phyloP scores from a whole-genome alignment of 495 filamentous ascomycete species.

The Penicillium tannophilum region DNA sequence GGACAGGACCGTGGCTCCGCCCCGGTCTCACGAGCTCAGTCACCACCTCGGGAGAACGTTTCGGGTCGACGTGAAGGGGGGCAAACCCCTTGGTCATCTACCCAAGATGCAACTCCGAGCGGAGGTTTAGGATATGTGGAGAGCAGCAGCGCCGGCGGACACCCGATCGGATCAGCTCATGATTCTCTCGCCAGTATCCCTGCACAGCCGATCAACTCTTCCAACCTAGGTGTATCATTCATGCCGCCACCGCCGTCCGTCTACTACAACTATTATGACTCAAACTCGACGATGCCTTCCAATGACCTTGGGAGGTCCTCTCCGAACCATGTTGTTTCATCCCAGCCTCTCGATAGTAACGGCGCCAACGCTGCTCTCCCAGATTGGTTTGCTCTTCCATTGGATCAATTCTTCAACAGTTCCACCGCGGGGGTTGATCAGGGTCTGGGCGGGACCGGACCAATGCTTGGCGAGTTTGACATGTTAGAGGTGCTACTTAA shows the following conservation, averaged over 20 bases:
- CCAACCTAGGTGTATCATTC: conserved; percentile 50
- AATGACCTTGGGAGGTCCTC: conserved; percentile 35
- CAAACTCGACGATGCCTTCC: conserved; percentile 35
- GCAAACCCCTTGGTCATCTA: conserved; percentile 36
- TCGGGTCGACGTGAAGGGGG: conserved; percentile 35
- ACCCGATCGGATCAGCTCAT: conserved; percentile 35
- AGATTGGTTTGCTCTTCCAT: conserved; percentile 50
- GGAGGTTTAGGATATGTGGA: conserved; percentile 38
- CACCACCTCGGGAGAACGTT: conserved; percentile 39
- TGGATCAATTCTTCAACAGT: conserved; percentile 57
- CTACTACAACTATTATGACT: conserved; percentile 51
- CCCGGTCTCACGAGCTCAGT: conserved; percentile 37
- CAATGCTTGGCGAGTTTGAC: conserved; percentile 52
- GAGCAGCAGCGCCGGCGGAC: conserved; percentile 26
- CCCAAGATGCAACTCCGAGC: conserved; percentile 28
- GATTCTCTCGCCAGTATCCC: conserved; percentile 51
- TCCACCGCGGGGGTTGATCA: conserved; percentile 51
- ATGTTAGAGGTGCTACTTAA: conserved; percentile 52
- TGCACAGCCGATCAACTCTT: conserved; percentile 51
- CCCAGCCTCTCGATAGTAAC: conserved; percentile 35
- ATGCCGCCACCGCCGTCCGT: conserved; percentile 53
- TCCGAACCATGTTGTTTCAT: conserved; percentile 30
- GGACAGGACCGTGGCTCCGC: conserved; percentile 41
- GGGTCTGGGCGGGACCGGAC: conserved; percentile 49
- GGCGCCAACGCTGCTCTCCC: conserved; percentile 33